A percentile compares a stretch with the other conserved stretches of the same genome.
These are phyloP conservation scores for Microsporum canis DNA, from an alignment of 2,329 filamentous ascomycete species.

Conservation along the genomic window DNA sequence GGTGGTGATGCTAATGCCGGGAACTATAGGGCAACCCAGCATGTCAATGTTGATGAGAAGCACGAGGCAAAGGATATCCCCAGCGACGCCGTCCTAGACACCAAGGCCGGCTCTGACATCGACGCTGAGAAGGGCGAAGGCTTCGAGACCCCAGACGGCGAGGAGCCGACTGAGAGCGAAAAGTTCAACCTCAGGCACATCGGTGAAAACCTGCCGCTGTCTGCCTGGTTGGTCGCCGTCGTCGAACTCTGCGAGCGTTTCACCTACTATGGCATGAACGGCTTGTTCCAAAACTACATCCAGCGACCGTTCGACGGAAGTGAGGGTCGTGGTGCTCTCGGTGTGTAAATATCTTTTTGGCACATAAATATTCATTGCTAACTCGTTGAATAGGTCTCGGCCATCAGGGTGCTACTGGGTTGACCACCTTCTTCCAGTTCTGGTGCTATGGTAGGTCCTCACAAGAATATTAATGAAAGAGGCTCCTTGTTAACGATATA, in stretches of 20 bases:
- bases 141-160: conserved; percentile 34
- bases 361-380: not conserved
- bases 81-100: not conserved
- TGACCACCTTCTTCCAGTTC: conserved; percentile 45
- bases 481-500: not conserved
- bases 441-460: conserved; percentile 39
- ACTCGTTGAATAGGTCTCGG: conserved; percentile 20
- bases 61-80: conserved; percentile 6
- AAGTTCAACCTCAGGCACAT: conserved; percentile 41
- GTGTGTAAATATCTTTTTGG: conserved; percentile 17
- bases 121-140: conserved; percentile 1
- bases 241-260: conserved; percentile 50
- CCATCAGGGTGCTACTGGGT: conserved; percentile 37
- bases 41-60: not conserved
- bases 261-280: conserved; percentile 46
- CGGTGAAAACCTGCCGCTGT: conserved; percentile 44
- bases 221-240: conserved; percentile 46
- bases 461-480: not conserved
- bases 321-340: conserved; percentile 31
- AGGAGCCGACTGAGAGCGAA: conserved; percentile 45
- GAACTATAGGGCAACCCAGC: not conserved
- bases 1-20: not conserved
- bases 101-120: not conserved
- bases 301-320: conserved; percentile 31
- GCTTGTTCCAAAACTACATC: conserved; percentile 48